Conservation (phyloP, 1,284 basidiomycete genomes). For the Puccinia triticina region DNA sequence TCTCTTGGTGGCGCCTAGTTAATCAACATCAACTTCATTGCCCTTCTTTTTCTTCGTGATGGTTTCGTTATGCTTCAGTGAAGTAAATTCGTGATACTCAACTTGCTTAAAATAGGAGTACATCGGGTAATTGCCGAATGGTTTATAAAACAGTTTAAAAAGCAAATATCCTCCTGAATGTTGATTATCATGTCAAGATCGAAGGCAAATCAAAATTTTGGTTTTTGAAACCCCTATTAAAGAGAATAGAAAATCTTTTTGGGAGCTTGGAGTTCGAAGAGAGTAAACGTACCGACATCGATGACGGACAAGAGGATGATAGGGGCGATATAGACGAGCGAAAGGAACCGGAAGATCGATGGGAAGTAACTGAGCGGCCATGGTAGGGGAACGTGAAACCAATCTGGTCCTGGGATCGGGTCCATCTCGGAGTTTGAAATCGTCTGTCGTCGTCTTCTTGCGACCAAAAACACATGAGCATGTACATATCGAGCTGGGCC, state of each 20-base stretch:
- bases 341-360: conserved; percentile 21
- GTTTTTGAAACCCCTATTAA: neutral
- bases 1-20: conserved; percentile 25
- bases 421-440: too few species aligned
- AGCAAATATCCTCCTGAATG: conserved; percentile 45
- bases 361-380: conserved; percentile 39
- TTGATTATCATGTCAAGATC: too few species aligned
- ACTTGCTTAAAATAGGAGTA: conserved; percentile 50
- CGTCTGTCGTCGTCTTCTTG: too few species aligned
- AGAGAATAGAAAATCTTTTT: neutral
- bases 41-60: too few species aligned
- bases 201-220: neutral
- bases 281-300: conserved; percentile 35
- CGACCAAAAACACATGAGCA: too few species aligned
- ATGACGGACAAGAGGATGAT: conserved; percentile 29
- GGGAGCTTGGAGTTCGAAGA: neutral
- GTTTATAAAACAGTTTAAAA: conserved; percentile 45
- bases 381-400: conserved; percentile 4
- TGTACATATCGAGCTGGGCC: too few species aligned
- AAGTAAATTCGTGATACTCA: neutral
- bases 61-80: too few species aligned
- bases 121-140: conserved; percentile 48
- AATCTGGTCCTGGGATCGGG: neutral
- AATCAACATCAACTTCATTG: neutral
- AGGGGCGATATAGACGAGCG: conserved; percentile 29